Base-by-base conservation (phyloP, 306 rosid species). In the Pyrus betulifolia region DNA sequence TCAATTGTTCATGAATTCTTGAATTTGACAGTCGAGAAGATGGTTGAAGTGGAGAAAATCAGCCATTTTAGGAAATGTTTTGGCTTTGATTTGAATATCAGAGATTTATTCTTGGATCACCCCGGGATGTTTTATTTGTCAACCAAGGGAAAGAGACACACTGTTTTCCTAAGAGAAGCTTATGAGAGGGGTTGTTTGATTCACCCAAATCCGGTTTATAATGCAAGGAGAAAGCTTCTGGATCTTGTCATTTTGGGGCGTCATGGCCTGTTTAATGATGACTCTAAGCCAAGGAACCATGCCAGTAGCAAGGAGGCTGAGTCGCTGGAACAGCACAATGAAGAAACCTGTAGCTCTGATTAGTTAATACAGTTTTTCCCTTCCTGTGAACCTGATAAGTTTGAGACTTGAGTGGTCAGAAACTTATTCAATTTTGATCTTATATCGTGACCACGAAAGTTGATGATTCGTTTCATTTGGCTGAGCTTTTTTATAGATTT, bases 131-230 rank as follows among this genome's bases (percentile, higher is more conserved):
- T 68, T 23, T 74, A 64, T 54, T 79, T 72, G 65, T 95, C 97
- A 22, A 95, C 93, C 49, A 95, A 95, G 86, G 97, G 99, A 55
- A 95, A 95, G 85, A 84, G 78, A 35, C 97, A 92, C 74, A 88
- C 97, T 5, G 93, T 95, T 69, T 95, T 95, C 85, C 76, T 90
- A 58, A 95, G 99, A 82, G 99, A 92, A 86, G 97, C 97, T 69
- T 95, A 90, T 75, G 97, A 90, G 82, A 84, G 92, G 77, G 96
- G 91, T 33, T 82, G 93, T 77, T 82, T 95, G 81, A 81, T 91
- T 49, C 88, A 88, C 74, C 90, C 90, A 58, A 91, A 92, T 87
- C 90, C 93, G 1, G 87, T 95, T 23, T 95, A 95, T 80, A 83
- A 86, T 69, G 92, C 93, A 57, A 85, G 96, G 83, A 92, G 96